Percentiles rank a stretch among this genome's conserved stretches.
Conservation (phyloP, 2,329 filamentous ascomycete genomes). For the Ceratocystis variospora region DNA sequence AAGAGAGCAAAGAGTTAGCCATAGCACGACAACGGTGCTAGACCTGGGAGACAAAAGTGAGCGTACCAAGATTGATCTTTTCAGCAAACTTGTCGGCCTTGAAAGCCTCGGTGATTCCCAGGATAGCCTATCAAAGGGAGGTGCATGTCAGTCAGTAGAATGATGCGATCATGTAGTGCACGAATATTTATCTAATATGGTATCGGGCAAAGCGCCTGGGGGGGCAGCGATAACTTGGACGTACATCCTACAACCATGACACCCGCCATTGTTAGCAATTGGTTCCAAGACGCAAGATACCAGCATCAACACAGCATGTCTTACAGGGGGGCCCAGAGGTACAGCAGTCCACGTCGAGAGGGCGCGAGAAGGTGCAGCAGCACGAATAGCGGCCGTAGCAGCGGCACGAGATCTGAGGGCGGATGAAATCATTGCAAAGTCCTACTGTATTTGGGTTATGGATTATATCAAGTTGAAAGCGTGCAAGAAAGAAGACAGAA, state of each 20-base stretch:
- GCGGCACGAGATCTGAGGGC: constrained; percentile 33
- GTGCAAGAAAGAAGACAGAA: not conserved
- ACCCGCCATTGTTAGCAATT: constrained; percentile 10
- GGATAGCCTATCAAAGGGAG: constrained; percentile 48
- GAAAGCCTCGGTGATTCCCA: constrained; percentile 96
- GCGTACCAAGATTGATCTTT: constrained; percentile 91
- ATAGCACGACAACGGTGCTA: constrained; percentile 11
- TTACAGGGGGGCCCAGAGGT: constrained; percentile 83
- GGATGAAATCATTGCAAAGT: constrained; percentile 33
- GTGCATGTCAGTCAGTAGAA: not conserved
- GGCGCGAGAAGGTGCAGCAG: constrained; percentile 35
- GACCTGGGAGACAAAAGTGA: constrained; percentile 8
- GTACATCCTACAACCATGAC: constrained; percentile 15
- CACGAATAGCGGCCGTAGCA: constrained; percentile 27
- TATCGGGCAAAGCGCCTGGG: not conserved
- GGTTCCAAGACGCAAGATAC: not conserved
- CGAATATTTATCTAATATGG: not conserved
- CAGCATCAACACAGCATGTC: constrained; percentile 24
- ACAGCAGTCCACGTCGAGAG: constrained; percentile 84
- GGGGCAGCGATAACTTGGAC: not conserved
- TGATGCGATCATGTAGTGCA: not conserved
- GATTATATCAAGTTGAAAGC: not conserved
- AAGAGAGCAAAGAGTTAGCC: constrained; percentile 16
- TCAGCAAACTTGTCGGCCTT: constrained; percentile 86
- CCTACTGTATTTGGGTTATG: not conserved